These are phyloP conservation scores for Syncephalis plumigaleata DNA, from an alignment of 371 early-diverging fungal genomes.

Conservation along the genomic window DNA sequence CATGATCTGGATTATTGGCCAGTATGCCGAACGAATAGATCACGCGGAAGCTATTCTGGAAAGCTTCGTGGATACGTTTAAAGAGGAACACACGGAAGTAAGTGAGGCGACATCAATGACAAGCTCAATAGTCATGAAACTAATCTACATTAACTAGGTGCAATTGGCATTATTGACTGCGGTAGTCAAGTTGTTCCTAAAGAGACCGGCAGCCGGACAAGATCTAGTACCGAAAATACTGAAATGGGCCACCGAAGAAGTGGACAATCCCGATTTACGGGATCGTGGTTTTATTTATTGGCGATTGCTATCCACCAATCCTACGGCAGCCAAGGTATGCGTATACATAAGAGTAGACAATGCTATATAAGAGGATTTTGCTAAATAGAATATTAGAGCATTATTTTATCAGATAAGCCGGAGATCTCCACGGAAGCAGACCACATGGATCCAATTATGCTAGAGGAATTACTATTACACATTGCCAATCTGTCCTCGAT, in stretches of 20 bases:
- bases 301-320: slow-evolving; percentile 85
- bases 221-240: slow-evolving; percentile 79
- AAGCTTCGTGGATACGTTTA: slow-evolving; percentile 46
- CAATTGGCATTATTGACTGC: slow-evolving; percentile 89
- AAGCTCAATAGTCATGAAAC: background rate
- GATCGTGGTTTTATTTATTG: slow-evolving; percentile 97
- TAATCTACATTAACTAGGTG: slow-evolving; percentile 23
- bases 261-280: slow-evolving; percentile 91
- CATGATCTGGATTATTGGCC: slow-evolving; percentile 92
- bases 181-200: slow-evolving; percentile 86
- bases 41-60: slow-evolving; percentile 71
- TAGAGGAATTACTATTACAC: slow-evolving; percentile 77
- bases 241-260: slow-evolving; percentile 80
- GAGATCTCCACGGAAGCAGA: slow-evolving; percentile 73
- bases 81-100: slow-evolving; percentile 55
- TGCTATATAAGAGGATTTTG: too few relatives aligned
- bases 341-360: slow-evolving; percentile 7
- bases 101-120: background rate
- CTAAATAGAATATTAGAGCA: slow-evolving; percentile 16
- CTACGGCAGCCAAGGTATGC: slow-evolving; percentile 41
- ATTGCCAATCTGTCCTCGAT: slow-evolving; percentile 82
- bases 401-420: slow-evolving; percentile 79
- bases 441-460: slow-evolving; percentile 55
- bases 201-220: slow-evolving; percentile 74
- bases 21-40: slow-evolving; percentile 83